Evolutionary conservation across 2,329 filamentous ascomycete genomes (phyloP).

Genomic region (Colletotrichum sp.): DNA sequence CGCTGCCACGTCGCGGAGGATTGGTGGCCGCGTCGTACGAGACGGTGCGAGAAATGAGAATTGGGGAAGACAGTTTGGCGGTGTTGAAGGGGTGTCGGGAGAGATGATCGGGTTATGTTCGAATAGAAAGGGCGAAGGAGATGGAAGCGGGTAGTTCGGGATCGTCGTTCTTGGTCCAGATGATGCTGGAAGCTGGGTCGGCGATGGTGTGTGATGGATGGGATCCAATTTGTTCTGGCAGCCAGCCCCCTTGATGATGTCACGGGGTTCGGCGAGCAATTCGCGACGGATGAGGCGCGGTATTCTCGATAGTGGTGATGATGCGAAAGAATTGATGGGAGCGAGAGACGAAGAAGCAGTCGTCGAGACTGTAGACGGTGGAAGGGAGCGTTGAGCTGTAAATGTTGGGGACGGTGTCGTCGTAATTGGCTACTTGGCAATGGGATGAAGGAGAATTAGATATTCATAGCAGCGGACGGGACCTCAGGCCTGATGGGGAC

Average conservation of each 20-base stretch:
- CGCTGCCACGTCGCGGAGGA: constrained; percentile 65
- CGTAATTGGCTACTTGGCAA: constrained; percentile 21
- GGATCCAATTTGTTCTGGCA: background rate
- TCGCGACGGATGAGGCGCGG: background rate
- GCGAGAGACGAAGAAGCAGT: constrained; percentile 13
- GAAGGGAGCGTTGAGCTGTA: constrained; percentile 1
- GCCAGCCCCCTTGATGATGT: constrained; percentile 19
- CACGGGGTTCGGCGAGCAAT: constrained; percentile 8
- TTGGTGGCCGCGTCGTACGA: constrained; percentile 87
- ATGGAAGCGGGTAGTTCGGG: background rate
- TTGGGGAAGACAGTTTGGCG: constrained; percentile 94
- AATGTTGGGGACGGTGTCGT: constrained; percentile 17
- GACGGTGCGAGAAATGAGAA: constrained; percentile 87
- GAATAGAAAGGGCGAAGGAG: constrained; percentile 19
- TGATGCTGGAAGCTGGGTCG: background rate
- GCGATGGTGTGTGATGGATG: background rate
- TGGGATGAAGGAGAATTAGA: constrained; percentile 22
- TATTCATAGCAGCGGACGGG: constrained; percentile 13
- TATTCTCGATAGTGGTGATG: background rate
- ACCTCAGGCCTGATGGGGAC: background rate
- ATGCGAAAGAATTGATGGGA: constrained; percentile 5
- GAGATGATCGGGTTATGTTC: constrained; percentile 22
- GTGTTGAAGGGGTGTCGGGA: constrained; percentile 60
- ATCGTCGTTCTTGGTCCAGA: constrained; percentile 13
- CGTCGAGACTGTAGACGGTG: constrained; percentile 2